Conservation (phyloP, 2,329 filamentous ascomycete species). For the Scedosporium minutisporum region DNA sequence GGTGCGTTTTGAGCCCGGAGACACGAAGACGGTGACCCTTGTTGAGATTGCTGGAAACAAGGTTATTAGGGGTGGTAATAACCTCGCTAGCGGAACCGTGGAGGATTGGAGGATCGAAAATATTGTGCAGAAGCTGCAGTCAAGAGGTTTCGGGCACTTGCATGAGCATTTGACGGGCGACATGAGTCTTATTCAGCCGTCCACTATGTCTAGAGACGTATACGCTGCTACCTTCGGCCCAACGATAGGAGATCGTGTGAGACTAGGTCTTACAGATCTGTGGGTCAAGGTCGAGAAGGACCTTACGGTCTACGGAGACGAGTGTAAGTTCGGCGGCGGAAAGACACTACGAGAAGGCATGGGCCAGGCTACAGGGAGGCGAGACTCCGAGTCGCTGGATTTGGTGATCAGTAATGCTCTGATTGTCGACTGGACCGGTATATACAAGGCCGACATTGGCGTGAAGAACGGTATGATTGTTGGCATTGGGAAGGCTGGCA, state of each 20-base stretch:
- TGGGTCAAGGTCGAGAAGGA: slow-evolving; percentile 90
- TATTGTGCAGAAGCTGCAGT: slow-evolving; percentile 57
- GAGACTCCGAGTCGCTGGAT: slow-evolving; percentile 65
- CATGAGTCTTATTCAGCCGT: slow-evolving; percentile 46
- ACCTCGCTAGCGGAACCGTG: slow-evolving; percentile 62
- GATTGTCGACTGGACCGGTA: slow-evolving; percentile 82
- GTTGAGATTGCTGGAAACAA: slow-evolving; percentile 79
- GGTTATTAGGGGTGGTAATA: slow-evolving; percentile 77
- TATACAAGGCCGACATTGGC: slow-evolving; percentile 94
- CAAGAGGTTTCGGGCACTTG: slow-evolving; percentile 68
- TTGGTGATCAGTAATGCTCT: slow-evolving; percentile 83
- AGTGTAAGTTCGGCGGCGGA: slow-evolving; percentile 90
- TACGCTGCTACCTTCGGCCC: slow-evolving; percentile 90
- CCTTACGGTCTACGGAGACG: slow-evolving; percentile 75
- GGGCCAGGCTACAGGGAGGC: slow-evolving; percentile 77
- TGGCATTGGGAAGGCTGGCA: slow-evolving; percentile 88
- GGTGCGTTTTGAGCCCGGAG: slow-evolving; percentile 87
- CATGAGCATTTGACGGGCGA: slow-evolving; percentile 51
- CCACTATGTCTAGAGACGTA: slow-evolving; percentile 64
- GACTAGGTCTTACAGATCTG: slow-evolving; percentile 73
- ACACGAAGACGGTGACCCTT: slow-evolving; percentile 79
- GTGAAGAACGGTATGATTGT: slow-evolving; percentile 80
- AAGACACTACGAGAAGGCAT: slow-evolving; percentile 93
- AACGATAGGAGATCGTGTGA: slow-evolving; percentile 76
- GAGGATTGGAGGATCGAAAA: slow-evolving; percentile 52